Evolutionary conservation across 78 protist genomes (phyloP), one percentile per base, ranked within the genome.

Genomic region (Speleostelium caveatum): DNA sequence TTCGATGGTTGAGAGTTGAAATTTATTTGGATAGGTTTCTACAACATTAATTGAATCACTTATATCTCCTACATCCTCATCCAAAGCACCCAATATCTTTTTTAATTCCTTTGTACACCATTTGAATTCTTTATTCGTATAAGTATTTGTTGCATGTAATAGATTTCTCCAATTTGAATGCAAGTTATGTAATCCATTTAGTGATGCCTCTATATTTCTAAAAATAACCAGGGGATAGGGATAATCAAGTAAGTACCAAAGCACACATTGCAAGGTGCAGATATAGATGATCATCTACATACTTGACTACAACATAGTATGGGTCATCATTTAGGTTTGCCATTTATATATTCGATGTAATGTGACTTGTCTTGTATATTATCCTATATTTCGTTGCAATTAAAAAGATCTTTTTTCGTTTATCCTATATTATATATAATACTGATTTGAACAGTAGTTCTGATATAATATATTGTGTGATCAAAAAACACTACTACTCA

Each of bases 101-200:
- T 49, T 83, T 22, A 83, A 41, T 42, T 83, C 91, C 19, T 69
- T 67, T 22, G n/a, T 35, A n/a, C 41, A 19, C 91, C 91, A 83
- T 83, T 58, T 83, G 69, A 69, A 83, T 35, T 83, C 91, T 60
- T 83, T 74, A 69, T 69, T 69, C 39, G 63, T 83, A 53, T 58
- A 67, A 41, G 91, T 83, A 69, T 83, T 83, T 53, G 77, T 67
- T 21, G 63, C 32, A 30, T 45, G 32, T 59, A 83, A 30, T 33
- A 83, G 41, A 45, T 17, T n/a, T 59, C 45, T 67, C 91, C 91
- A 83, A 69, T 61, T 67, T 59, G 53, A 45, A 69, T 83, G 79
- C 45, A 62, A 53, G 12, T 38, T 59, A 41, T 19, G 17, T 42
- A 83, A 28, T 56, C 77, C 77, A 45, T 53, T 59, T 32, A 69